Evolutionary conservation across 345 rosid species (phyloP), one percentile per base, ranked within the genome.

Genomic region (Camelina hispida): DNA sequence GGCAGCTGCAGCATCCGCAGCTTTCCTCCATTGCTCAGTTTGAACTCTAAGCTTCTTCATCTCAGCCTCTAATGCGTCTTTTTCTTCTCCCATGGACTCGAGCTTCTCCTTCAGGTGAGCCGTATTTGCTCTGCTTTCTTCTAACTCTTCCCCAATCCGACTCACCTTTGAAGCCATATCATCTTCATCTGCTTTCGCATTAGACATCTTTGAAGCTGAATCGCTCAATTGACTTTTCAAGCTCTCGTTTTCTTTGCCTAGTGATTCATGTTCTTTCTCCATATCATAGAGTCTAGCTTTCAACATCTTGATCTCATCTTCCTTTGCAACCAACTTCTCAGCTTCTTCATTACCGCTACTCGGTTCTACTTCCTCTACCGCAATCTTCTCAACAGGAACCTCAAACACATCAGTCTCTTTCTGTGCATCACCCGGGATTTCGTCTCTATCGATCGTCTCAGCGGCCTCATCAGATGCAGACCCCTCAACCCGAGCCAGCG

Each of bases 11-110:
- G 97, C 98, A 80, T 91, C 97, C 0, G 98, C 98, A 0, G 96
- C 97, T 78, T 94, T 94, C 77, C 85, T 83, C 98, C 98, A 94
- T 71, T 94, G 97, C 82, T 89, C 97, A 20, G 97, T 91, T 81
- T 94, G 98, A 48, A 88, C 88, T 67, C 85, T 85, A 62, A 94
- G 83, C 82, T 80, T 89, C 85, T 83, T 89, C 93, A 91, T 91
- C 85, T 91, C 98, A 0, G 79, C 77, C 75, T 94, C 97, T 72
- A 91, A 50, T 18, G 77, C 85, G 22, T 81, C 81, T 54, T 89
- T 91, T 8, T 77, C 91, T 56, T 82, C 88, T 82, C 81, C 90
- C 20, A 67, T 71, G 47, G 81, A 72, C 78, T 86, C 83, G 22
- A 89, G 83, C 76, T 85, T 84, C 73, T 77, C 87, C 69, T 82